Conservation (phyloP, 805 yeast genomes). For the Kregervanrija delftensis region DNA sequence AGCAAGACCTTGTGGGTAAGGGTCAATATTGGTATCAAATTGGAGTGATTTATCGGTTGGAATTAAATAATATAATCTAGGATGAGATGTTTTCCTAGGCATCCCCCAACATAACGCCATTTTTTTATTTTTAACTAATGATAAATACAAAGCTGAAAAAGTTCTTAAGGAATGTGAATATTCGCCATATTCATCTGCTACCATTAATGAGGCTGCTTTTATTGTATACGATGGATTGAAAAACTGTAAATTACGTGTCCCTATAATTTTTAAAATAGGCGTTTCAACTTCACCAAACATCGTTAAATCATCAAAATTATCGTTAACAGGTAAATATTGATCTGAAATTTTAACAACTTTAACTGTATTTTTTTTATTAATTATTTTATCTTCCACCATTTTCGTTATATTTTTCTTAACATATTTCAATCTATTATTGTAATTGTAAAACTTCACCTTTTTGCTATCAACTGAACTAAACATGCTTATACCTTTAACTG, state of each 20-base stretch:
- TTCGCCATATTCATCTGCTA: conserved; percentile 54
- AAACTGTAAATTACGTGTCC: conserved; percentile 48
- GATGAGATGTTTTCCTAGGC: conserved; percentile 43
- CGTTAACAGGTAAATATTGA: conserved; percentile 30
- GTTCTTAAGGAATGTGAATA: conserved; percentile 59
- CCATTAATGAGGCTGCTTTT: conserved; percentile 52
- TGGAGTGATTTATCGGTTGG: conserved; percentile 36
- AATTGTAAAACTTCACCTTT: conserved; percentile 39
- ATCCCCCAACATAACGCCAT: conserved; percentile 74
- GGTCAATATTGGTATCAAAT: conserved; percentile 8
- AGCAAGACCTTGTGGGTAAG: conserved; percentile 65
- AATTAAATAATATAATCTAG: conserved; percentile 50
- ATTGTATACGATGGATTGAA: conserved; percentile 46
- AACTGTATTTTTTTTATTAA: conserved; percentile 21
- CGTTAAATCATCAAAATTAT: conserved; percentile 28
- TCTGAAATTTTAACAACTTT: conserved; percentile 42
- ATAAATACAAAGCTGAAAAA: conserved; percentile 59
- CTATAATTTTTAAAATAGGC: conserved; percentile 58
- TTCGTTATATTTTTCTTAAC: conserved; percentile 42
- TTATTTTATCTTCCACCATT: conserved; percentile 38
- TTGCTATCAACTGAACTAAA: conserved; percentile 25
- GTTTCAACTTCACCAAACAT: conserved; percentile 27
- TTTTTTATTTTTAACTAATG: conserved; percentile 42
- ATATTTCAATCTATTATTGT: conserved; percentile 42
- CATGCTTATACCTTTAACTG: conserved; percentile 67